A percentile compares a stretch with the other conserved stretches of the same genome.
These are phyloP conservation scores for Crucihimalaya himalaica DNA, from an alignment of 345 rosid genomes.

Conservation along the genomic window DNA sequence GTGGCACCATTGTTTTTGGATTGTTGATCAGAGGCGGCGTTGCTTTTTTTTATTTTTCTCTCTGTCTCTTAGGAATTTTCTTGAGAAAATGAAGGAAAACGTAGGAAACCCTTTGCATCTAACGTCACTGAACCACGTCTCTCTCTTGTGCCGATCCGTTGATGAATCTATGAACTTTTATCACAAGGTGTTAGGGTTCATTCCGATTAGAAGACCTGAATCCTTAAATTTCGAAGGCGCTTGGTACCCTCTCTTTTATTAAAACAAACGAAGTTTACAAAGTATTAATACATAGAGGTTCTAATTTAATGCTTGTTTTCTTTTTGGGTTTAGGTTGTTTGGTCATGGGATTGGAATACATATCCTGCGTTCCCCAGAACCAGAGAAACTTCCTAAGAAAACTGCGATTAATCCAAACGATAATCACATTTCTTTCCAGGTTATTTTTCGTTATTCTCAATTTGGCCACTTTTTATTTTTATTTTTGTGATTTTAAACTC, in stretches of 20 bases:
- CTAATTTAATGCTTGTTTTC: background rate
- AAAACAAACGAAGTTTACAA: background rate
- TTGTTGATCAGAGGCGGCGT: slow-evolving; percentile 1
- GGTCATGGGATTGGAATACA: slow-evolving; percentile 74
- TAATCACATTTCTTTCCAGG: slow-evolving; percentile 84
- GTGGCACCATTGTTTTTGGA: background rate
- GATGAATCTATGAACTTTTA: slow-evolving; percentile 66
- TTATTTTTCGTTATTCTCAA: slow-evolving; percentile 10
- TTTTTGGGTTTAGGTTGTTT: slow-evolving; percentile 53
- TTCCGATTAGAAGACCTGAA: slow-evolving; percentile 64
- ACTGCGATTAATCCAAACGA: slow-evolving; percentile 59
- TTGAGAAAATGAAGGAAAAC: slow-evolving; percentile 31
- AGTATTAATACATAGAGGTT: background rate
- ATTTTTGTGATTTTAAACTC: background rate
- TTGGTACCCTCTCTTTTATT: slow-evolving; percentile 48
- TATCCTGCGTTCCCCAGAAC: slow-evolving; percentile 58
- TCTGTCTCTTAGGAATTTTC: background rate
- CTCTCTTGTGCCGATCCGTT: slow-evolving; percentile 64
- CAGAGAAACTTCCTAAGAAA: slow-evolving; percentile 53
- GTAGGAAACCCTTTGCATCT: slow-evolving; percentile 59
- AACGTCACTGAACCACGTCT: slow-evolving; percentile 74
- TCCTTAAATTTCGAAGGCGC: slow-evolving; percentile 75
- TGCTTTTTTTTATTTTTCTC: background rate
- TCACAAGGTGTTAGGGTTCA: slow-evolving; percentile 68
- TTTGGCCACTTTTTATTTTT: background rate